A percentile compares a stretch with the other conserved stretches of the same genome.
phyloP scores from a whole-genome alignment of 345 rosid species.

The Dipteronia dyeriana region DNA sequence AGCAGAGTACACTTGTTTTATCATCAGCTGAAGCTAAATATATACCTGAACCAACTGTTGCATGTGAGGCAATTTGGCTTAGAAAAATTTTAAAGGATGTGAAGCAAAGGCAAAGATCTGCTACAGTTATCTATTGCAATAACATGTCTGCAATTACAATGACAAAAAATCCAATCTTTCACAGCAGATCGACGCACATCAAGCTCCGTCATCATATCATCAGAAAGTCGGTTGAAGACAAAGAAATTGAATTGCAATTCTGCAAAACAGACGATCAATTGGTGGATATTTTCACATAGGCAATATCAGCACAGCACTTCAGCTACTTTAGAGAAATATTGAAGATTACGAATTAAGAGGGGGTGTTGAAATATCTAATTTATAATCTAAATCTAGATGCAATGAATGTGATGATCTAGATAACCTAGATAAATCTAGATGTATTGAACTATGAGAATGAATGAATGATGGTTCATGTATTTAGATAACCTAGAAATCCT shows the following conservation, averaged over 20 bases:
- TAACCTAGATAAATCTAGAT: no score
- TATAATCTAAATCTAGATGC: no score
- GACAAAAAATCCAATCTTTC: constrained; percentile 11
- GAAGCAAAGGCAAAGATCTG: not conserved
- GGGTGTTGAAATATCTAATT: no score
- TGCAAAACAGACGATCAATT: not conserved
- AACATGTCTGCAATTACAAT: not conserved
- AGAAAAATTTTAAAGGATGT: not conserved
- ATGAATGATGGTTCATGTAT: no score
- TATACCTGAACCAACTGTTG: not conserved
- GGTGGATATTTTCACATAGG: not conserved
- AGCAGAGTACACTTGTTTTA: not conserved
- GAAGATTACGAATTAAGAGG: not conserved
- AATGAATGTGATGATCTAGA: no score
- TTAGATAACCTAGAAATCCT: no score
- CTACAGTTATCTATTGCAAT: not conserved
- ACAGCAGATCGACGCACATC: constrained; percentile 13
- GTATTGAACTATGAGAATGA: no score
- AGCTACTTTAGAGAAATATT: not conserved
- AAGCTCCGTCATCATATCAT: not conserved
- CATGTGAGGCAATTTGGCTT: constrained; percentile 21
- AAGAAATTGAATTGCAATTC: not conserved
- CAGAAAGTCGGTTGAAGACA: not conserved
- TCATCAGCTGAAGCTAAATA: not conserved
- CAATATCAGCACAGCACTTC: not conserved